These are phyloP conservation scores for Suhomyces canberraensis DNA, from an alignment of 805 yeast genomes.

Conservation along the genomic window DNA sequence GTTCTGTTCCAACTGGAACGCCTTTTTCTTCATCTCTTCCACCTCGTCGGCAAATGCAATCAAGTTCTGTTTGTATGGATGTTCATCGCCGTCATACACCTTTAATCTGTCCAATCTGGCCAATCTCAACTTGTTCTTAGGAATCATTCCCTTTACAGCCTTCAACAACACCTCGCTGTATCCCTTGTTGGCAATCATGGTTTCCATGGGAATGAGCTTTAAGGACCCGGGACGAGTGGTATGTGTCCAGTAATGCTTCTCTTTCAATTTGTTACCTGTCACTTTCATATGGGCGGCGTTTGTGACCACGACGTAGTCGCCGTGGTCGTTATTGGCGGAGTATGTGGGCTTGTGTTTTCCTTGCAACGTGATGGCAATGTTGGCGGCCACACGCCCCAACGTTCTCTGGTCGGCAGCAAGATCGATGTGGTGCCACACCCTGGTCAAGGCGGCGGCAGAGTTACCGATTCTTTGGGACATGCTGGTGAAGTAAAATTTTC, in stretches of 20 bases:
- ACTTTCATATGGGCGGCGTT: constrained; percentile 78
- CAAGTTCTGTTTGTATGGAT: constrained; percentile 81
- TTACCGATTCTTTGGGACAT: constrained; percentile 50
- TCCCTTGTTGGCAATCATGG: constrained; percentile 73
- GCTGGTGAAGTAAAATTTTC: neutral
- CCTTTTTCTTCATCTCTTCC: constrained; percentile 44
- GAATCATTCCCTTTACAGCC: constrained; percentile 96
- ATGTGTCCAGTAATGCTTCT: constrained; percentile 86
- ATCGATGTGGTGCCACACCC: constrained; percentile 96
- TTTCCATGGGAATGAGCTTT: constrained; percentile 77
- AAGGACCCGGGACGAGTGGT: constrained; percentile 87
- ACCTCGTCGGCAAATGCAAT: constrained; percentile 83
- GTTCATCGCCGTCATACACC: constrained; percentile 82
- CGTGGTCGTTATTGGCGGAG: constrained; percentile 73
- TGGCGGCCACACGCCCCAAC: constrained; percentile 86
- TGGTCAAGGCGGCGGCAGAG: constrained; percentile 73
- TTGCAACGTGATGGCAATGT: constrained; percentile 81
- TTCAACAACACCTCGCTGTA: constrained; percentile 78
- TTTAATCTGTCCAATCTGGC: constrained; percentile 79
- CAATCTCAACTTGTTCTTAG: constrained; percentile 81
- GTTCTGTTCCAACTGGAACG: constrained; percentile 34
- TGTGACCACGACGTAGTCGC: constrained; percentile 96
- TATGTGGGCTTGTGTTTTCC: constrained; percentile 97
- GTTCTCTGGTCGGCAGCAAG: constrained; percentile 80
- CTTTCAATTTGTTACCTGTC: constrained; percentile 81